Evolutionary conservation across 306 rosid species (phyloP), one percentile per base, ranked within the genome.

Genomic region (Pterocarpus macrocarpus): DNA sequence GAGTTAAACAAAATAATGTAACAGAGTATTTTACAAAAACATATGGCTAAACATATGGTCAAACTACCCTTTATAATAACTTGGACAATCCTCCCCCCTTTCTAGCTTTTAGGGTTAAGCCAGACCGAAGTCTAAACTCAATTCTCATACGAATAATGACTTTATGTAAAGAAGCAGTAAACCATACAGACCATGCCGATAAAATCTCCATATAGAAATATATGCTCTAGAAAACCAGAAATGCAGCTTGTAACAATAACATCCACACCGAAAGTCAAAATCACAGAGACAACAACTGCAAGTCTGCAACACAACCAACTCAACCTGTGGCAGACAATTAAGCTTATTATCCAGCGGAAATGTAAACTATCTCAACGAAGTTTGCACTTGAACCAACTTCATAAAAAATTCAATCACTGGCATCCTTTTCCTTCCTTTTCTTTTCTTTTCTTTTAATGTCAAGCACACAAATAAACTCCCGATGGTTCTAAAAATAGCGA

Each of bases 401-500:
- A 43, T 44, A 45, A 63, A 64, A 61, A 65, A 67, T 8, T 64
- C 58, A 64, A 49, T 9, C 7, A 59, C 3, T 11, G 65, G 6
- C 14, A 9, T 71, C 52, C 59, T 52, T 35, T 75, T 11, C 10
- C 61, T 55, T 4, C n/a, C 53, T 33, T 34, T 35, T 22, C 59
- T 52, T 35, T 75, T 11, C 10, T 30, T 55, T n/a, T 39, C 63
- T 72, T 35, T 5, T n/a, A 36, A 72, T 13, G 58, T 10, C 78
- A 77, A 66, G 77, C 77, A 64, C 53, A 39, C 68, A 71, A 67
- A 71, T 63, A 47, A 70, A 74, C 66, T 22, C 67, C 52, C 41
- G 1, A 10, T 56, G 61, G 53, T 49, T 65, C 64, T 9, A 58
- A 69, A 72, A 55, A 45, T 8, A 70, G 41, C 8, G 30, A 71